phyloP scores from a whole-genome alignment of 108 stramenopile genomes.

The Epipyxis sp. region DNA sequence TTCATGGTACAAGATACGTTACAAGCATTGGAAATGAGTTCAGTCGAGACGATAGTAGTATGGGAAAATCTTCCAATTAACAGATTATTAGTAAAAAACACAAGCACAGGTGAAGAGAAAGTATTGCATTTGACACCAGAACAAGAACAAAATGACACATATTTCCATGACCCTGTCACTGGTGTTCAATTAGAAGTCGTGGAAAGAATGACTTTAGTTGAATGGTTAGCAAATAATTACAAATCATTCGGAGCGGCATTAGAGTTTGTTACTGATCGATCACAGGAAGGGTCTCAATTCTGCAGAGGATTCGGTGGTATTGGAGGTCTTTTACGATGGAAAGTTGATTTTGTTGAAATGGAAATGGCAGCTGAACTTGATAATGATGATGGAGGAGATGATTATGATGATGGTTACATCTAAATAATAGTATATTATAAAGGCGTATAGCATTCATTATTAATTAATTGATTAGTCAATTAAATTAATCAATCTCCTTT shows the following conservation, averaged over 20 bases:
- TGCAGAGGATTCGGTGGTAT: constrained; percentile 98
- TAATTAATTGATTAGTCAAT: no score
- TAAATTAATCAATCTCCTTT: no score
- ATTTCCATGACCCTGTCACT: constrained; percentile 76
- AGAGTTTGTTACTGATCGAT: constrained; percentile 96
- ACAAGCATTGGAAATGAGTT: constrained; percentile 91
- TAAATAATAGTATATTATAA: neutral
- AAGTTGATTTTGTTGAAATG: constrained; percentile 88
- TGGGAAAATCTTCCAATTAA: constrained; percentile 88
- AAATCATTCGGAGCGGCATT: constrained; percentile 89
- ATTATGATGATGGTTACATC: constrained; percentile 27
- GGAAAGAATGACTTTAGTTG: constrained; percentile 75
- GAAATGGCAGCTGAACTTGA: constrained; percentile 68
- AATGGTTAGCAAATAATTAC: constrained; percentile 98
- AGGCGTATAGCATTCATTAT: no score
- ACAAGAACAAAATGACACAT: constrained; percentile 75
- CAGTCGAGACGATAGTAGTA: constrained; percentile 93
- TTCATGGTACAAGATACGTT: constrained; percentile 98
- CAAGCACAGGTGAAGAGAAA: constrained; percentile 70
- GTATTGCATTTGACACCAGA: constrained; percentile 81
- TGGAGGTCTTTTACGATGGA: constrained; percentile 96
- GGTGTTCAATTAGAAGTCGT: constrained; percentile 86
- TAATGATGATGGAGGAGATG: constrained; percentile 26
- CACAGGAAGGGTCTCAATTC: constrained; percentile 95
- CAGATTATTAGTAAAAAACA: constrained; percentile 66